Evolutionary conservation across 495 filamentous ascomycete species (phyloP).

Genomic region (Neurospora sp.): DNA sequence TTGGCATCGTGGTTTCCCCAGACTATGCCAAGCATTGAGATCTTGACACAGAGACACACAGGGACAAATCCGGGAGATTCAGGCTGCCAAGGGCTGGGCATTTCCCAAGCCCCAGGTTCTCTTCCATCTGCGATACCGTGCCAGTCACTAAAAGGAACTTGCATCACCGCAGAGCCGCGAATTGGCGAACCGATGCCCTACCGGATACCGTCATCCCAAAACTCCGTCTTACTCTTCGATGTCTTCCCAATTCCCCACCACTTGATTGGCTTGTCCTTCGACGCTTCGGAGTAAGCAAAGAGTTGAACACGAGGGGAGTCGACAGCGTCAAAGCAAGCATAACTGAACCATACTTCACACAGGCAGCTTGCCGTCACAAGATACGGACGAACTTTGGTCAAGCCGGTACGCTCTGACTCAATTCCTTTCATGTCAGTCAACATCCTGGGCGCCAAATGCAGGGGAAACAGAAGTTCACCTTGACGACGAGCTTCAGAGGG

Average conservation of each 20-base stretch:
- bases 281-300: neutral
- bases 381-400: neutral
- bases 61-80: slow-evolving; percentile 10
- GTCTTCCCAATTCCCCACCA: neutral
- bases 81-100: slow-evolving; percentile 25
- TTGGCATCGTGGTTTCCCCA: slow-evolving; percentile 4
- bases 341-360: neutral
- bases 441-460: neutral
- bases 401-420: neutral
- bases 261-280: neutral
- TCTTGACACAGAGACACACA: slow-evolving; percentile 5
- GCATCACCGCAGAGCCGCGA: neutral
- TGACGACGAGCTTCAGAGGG: neutral
- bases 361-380: neutral
- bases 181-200: neutral
- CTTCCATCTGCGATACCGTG: neutral
- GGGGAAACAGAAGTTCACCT: neutral
- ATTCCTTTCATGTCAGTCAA: neutral
- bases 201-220: neutral
- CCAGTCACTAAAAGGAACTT: neutral
- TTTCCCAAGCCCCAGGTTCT: slow-evolving; percentile 10
- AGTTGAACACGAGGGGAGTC: neutral
- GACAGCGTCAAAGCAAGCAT: neutral
- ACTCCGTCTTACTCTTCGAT: neutral
- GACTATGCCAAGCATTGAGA: slow-evolving; percentile 6